Evolutionary conservation across 345 rosid species (phyloP).

Genomic region (Melastoma malabathricum): DNA sequence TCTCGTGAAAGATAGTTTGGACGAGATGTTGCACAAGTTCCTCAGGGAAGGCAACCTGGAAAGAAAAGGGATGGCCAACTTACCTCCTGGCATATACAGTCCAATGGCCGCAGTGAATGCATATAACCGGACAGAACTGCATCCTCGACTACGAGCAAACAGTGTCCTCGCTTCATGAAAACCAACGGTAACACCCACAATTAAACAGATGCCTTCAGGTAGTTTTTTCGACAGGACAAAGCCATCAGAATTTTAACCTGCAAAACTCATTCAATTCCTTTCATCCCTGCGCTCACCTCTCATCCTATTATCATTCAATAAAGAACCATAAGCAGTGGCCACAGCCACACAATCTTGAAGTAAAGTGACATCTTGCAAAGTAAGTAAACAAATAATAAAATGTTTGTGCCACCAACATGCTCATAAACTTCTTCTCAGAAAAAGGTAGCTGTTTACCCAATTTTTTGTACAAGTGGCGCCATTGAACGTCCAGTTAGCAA

Average conservation of each 20-base stretch:
- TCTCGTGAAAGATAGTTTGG: constrained; percentile 10
- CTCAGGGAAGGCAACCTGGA: constrained; percentile 4
- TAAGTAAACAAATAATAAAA: no score
- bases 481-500: no score
- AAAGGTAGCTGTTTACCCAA: no score
- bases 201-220: constrained; percentile 8
- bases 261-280: no score
- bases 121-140: not conserved
- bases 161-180: not conserved
- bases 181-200: constrained; percentile 4
- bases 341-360: no score
- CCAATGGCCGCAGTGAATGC: not conserved
- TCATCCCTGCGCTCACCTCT: no score
- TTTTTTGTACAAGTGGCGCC: no score
- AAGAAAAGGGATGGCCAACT: constrained; percentile 5
- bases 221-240: constrained; percentile 1
- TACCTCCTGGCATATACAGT: not conserved
- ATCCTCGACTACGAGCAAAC: not conserved
- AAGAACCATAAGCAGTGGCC: no score
- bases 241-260: not conserved
- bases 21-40: constrained; percentile 7
- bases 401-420: no score
- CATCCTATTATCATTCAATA: no score
- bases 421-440: no score
- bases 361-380: no score